Evolutionary conservation across 163 green algal genomes (phyloP), one percentile per base, ranked within the genome.

Genomic region (Scenedesmus sp.): DNA sequence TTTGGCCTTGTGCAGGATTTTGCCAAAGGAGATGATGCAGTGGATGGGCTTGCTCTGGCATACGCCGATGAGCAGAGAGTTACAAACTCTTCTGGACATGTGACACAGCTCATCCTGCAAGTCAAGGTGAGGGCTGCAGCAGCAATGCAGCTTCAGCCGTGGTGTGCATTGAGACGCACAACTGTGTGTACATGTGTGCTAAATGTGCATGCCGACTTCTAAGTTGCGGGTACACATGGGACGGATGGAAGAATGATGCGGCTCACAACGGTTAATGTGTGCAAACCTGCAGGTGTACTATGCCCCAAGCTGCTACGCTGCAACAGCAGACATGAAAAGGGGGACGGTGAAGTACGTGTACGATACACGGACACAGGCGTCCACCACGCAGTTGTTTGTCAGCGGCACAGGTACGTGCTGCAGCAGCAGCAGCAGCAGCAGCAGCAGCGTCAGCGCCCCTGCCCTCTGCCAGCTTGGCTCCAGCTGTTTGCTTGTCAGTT

Each of bases 371-470:
- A 84, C 9, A 0, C 24, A 70, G 33, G 78, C 46, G 3, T 85
- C 53, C 49, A 90, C 72, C 10, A 81, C 91, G 78, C 92, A 93
- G 80, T 90, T 94, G 42, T 94, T 94, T 72, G 90, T 92, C 40
- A 91, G 51, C 37, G 80, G 72, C 3, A 56, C 76, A 80, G 51
- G 86, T 91, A 35, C 40, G 86, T 33, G 15, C n/a, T n/a, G n/a
- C n/a, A 30, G 1, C 49, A 56, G 15, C 49, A 56, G 49, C 49
- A 56, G 12, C 49, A 56, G n/a, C 56, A 33, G n/a, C 68, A 80
- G 2, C 68, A 80, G 68, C 68, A 80, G n/a, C 16, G 68, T 24
- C 68, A 80, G n/a, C 16, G 68, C 5, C n/a, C 12, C 0, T 80
- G 68, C n/a, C 0, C 3, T 18, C 26, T 80, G n/a, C 68, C n/a